phyloP scores from a whole-genome alignment of 2,329 filamentous ascomycete genomes.

The Botryotinia globosa region DNA sequence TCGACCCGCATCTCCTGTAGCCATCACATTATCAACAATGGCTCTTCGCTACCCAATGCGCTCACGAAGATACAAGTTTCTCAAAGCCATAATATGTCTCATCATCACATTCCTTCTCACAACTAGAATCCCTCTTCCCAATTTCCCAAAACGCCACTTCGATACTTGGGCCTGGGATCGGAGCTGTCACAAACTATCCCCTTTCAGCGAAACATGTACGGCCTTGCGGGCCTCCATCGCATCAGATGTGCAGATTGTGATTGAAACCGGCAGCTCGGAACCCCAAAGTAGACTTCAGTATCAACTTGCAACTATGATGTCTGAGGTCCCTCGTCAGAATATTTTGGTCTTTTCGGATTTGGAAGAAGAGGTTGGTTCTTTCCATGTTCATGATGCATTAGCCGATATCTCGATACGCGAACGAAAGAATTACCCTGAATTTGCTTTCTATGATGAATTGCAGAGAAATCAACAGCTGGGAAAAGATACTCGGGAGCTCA shows the following conservation, averaged over 20 bases:
- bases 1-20: not conserved
- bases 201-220: not conserved
- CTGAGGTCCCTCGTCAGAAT: not conserved
- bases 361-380: not conserved
- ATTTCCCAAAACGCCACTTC: not conserved
- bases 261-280: not conserved
- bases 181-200: not conserved
- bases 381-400: not conserved
- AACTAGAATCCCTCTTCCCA: not conserved
- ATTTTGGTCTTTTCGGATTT: not conserved
- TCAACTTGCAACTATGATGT: not conserved
- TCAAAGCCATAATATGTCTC: not conserved
- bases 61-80: not conserved
- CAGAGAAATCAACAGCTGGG: not conserved
- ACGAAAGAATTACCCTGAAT: not conserved
- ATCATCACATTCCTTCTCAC: not conserved
- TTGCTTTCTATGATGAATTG: not conserved
- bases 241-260: not conserved
- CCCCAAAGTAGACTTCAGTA: not conserved
- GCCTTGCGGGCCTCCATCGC: not conserved
- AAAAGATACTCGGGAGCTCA: not conserved
- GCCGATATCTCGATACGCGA: not conserved
- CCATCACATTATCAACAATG: not conserved
- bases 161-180: not conserved
- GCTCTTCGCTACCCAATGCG: not conserved